Conservation (phyloP, 129 eudicot species). For the Escallonia rubra region DNA sequence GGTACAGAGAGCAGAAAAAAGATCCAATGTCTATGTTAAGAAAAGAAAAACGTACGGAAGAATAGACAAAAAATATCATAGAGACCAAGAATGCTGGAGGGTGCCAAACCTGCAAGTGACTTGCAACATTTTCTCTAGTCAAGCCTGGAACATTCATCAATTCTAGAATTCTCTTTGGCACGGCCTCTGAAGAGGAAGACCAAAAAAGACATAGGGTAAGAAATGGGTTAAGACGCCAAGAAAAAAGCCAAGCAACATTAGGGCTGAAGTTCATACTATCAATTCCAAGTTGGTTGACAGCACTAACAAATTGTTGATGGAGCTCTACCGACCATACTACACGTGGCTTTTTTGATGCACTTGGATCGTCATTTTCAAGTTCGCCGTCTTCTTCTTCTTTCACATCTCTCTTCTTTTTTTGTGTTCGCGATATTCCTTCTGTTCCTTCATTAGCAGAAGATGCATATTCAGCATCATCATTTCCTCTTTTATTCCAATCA, state of each 20-base stretch:
- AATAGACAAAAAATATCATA: background rate
- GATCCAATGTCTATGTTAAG: background rate
- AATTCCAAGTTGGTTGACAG: conserved; percentile 73
- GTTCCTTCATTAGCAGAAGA: conserved; percentile 64
- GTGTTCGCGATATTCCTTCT: conserved; percentile 45
- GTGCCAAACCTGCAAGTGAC: conserved; percentile 70
- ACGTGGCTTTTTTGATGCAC: conserved; percentile 65
- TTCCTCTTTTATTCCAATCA: conserved; percentile 44
- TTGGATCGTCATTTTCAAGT: conserved; percentile 59
- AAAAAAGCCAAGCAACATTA: no score
- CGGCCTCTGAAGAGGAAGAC: conserved; percentile 52
- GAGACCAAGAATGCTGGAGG: background rate
- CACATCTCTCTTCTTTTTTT: conserved; percentile 54
- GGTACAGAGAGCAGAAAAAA: background rate
- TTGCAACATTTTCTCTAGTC: conserved; percentile 82
- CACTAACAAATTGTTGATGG: conserved; percentile 80
- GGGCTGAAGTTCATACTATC: conserved; percentile 50
- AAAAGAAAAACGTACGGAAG: background rate
- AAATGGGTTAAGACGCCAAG: no score
- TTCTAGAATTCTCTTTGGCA: conserved; percentile 81
- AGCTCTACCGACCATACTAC: conserved; percentile 80
- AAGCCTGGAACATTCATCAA: conserved; percentile 77
- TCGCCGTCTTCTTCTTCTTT: conserved; percentile 68
- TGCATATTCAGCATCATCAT: conserved; percentile 59
- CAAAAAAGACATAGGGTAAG: background rate